phyloP scores from a whole-genome alignment of 768 basidiomycete species.

The Suillus lakei region DNA sequence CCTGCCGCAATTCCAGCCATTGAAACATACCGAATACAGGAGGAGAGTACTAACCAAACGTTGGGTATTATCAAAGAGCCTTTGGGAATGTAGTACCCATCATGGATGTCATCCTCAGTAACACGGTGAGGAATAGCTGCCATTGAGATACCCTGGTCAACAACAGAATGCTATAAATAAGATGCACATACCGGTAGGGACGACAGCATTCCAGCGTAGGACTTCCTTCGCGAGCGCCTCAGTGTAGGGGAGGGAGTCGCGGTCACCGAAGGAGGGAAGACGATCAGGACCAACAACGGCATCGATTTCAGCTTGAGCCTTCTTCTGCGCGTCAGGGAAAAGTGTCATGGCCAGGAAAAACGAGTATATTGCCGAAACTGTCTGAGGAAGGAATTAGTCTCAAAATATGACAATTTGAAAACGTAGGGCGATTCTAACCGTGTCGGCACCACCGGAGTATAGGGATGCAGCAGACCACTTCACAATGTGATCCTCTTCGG shows the following conservation, averaged over 20 bases:
- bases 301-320: conserved; percentile 69
- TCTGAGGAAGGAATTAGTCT: neutral
- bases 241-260: conserved; percentile 61
- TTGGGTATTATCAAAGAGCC: conserved; percentile 33
- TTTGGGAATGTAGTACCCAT: conserved; percentile 66
- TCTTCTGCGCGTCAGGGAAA: conserved; percentile 52
- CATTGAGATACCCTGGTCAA: conserved; percentile 35
- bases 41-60: conserved; percentile 19
- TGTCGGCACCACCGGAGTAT: conserved; percentile 28
- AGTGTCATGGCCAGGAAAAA: conserved; percentile 9
- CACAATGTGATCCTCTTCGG: conserved; percentile 61
- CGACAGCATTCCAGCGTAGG: conserved; percentile 45
- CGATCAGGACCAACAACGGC: conserved; percentile 60
- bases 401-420: neutral
- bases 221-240: conserved; percentile 68
- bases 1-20: conserved; percentile 19
- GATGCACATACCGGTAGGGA: conserved; percentile 45
- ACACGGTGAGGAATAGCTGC: conserved; percentile 52
- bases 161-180: conserved; percentile 31
- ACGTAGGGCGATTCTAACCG: neutral
- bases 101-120: conserved; percentile 62
- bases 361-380: conserved; percentile 19
- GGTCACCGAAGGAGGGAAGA: conserved; percentile 64
- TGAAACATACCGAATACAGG: conserved; percentile 7
- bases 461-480: conserved; percentile 60